phyloP scores from a whole-genome alignment of 768 basidiomycete genomes.

The Phlebiopsis flavidoalba region DNA sequence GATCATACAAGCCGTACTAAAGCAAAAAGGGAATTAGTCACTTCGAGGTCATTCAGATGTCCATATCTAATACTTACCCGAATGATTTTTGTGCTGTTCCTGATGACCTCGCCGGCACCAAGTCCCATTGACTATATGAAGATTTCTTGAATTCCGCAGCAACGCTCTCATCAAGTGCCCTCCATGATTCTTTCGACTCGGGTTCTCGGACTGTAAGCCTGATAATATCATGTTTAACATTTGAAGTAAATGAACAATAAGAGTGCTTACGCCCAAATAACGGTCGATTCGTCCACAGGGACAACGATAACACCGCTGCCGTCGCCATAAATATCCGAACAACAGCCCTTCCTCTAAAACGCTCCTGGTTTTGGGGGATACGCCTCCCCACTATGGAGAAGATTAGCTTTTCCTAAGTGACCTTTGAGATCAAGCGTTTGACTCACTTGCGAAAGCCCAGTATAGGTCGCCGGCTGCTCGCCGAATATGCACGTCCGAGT shows the following conservation, averaged over 20 bases:
- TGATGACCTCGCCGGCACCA: constrained; percentile 23
- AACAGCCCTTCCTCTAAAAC: not conserved
- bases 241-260: not conserved
- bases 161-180: constrained; percentile 23
- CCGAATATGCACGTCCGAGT: constrained; percentile 23
- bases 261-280: not conserved
- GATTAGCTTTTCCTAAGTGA: not conserved
- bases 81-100: constrained; percentile 20
- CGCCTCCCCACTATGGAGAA: not conserved
- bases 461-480: not conserved
- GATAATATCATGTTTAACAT: not conserved
- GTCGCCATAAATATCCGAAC: not conserved
- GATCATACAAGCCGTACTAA: constrained; percentile 41
- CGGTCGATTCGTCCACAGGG: not conserved
- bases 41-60: not conserved
- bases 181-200: constrained; percentile 38
- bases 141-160: constrained; percentile 17
- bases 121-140: constrained; percentile 19
- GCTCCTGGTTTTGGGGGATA: not conserved
- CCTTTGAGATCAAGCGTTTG: no score
- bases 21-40: no score
- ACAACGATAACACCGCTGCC: not conserved
- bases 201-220: constrained; percentile 31
- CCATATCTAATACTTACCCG: constrained; percentile 18
- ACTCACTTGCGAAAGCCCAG: not conserved